Percentiles rank a stretch among this genome's conserved stretches.
phyloP scores from a whole-genome alignment of 495 filamentous ascomycete species.

The Aspergillus haitiensis region DNA sequence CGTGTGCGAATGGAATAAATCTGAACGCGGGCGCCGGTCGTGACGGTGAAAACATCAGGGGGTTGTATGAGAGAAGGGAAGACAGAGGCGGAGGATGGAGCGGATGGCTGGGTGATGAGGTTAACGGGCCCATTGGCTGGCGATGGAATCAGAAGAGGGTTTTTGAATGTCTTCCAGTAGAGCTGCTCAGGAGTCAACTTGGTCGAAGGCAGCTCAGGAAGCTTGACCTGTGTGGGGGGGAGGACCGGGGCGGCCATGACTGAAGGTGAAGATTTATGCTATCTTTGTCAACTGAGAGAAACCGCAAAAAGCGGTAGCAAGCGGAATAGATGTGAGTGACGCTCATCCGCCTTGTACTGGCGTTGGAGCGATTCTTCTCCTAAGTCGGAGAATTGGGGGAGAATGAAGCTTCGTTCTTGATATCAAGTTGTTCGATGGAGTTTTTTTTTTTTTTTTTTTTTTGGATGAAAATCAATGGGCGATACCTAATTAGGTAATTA shows the following conservation, averaged over 20 bases:
- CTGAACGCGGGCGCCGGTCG: slow-evolving; percentile 85
- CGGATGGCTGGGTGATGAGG: slow-evolving; percentile 76
- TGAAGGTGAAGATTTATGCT: slow-evolving; percentile 1
- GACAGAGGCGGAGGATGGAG: slow-evolving; percentile 47
- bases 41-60: slow-evolving; percentile 85
- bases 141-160: slow-evolving; percentile 81
- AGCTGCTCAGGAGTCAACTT: slow-evolving; percentile 78
- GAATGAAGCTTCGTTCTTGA: slow-evolving; percentile 1
- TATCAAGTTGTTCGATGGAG: neutral
- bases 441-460: slow-evolving; percentile 9
- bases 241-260: slow-evolving; percentile 86
- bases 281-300: neutral
- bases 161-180: slow-evolving; percentile 93
- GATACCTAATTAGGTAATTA: slow-evolving; percentile 1
- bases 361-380: neutral
- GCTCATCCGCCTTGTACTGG: slow-evolving; percentile 1
- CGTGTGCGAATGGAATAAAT: slow-evolving; percentile 87
- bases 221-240: slow-evolving; percentile 78
- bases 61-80: slow-evolving; percentile 49
- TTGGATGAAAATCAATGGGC: neutral
- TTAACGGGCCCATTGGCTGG: slow-evolving; percentile 82
- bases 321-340: neutral
- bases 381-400: neutral
- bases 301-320: neutral
- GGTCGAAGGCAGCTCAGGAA: slow-evolving; percentile 58